Evolutionary conservation across 2,329 filamentous ascomycete species (phyloP), one percentile per base, ranked within the genome.

Genomic region (Gliomastix tumulicola): DNA sequence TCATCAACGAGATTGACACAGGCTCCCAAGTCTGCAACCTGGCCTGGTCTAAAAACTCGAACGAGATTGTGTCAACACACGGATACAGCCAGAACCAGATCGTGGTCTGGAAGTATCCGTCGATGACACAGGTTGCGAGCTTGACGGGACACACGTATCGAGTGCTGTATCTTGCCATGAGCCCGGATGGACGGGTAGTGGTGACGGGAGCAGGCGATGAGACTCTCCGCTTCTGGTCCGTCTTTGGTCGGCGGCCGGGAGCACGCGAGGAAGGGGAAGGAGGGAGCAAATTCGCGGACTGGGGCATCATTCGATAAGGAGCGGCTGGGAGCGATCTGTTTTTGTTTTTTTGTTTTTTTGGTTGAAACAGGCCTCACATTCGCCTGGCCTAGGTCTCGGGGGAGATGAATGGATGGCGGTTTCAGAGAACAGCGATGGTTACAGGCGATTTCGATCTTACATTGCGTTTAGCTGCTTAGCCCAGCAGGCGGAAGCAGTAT

Each of bases 1-100:
- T 82, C 36, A 78, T 88, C 53, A 90, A 88, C 55, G 89, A 94
- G 56, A 80, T 97, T 43, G 92, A 98, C 55, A 98, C 92, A 0
- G 92, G 92, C 34, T 95, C 88, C 51, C 92, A 98, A 60, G 92
- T 98, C n/a, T 98, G 92, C 65, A 98, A 98, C 54, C 71, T 98
- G 30, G 86, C 89, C 5, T 98, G 94, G 89, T 92, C 84, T 15
- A 94, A 94, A 55, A 95, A 96, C 59, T 95, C 88, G 7, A 95
- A 96, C 56, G 92, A 98, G 60, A 88, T 98, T 40, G 90, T 98
- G 37, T 90, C 84, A 35, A 98, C 92, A 2, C 92, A 98, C 55
- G 92, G 92, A 7, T 98, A 96, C 65, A 90, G 84, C 48, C 92
- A 98, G 56, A 96, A 98, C 57, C 92, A 97, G 60, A 96, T 98